Evolutionary conservation across 2,329 filamentous ascomycete genomes (phyloP).

Genomic region (Ophiocordyceps robertsii): DNA sequence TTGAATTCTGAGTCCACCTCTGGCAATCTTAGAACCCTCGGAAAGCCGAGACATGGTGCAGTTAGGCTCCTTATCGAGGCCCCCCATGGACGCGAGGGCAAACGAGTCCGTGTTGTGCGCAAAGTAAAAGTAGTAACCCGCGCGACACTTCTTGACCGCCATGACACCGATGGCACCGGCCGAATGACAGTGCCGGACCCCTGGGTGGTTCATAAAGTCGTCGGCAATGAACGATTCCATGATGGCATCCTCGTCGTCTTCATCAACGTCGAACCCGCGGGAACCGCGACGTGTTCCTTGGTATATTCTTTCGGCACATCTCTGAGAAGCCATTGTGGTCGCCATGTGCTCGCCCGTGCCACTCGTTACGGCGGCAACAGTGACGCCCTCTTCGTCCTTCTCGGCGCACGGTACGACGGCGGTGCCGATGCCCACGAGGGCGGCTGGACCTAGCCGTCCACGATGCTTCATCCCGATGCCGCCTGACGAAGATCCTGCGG

Average conservation of each 20-base stretch:
- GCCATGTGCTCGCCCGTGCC: conserved; percentile 98
- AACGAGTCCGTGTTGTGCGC: conserved; percentile 89
- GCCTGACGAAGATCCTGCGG: conserved; percentile 88
- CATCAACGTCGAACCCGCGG: conserved; percentile 48
- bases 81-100: conserved; percentile 80
- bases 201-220: conserved; percentile 91
- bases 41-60: conserved; percentile 78
- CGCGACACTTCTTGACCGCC: conserved; percentile 69
- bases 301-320: conserved; percentile 77
- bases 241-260: conserved; percentile 63
- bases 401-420: conserved; percentile 69
- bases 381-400: conserved; percentile 53
- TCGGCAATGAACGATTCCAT: conserved; percentile 64
- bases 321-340: conserved; percentile 79
- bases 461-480: conserved; percentile 98
- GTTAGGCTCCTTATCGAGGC: conserved; percentile 57
- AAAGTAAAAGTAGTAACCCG: conserved; percentile 77
- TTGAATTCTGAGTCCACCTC: conserved; percentile 37
- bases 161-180: conserved; percentile 84
- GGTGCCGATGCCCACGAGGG: conserved; percentile 81
- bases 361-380: conserved; percentile 76
- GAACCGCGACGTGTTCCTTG: conserved; percentile 47
- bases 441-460: conserved; percentile 82
- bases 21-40: conserved; percentile 36
- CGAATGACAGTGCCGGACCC: conserved; percentile 66